Evolutionary conservation across 108 stramenopile genomes (phyloP), one percentile per base, ranked within the genome.

Genomic region (Hondaea fermentalgiana): DNA sequence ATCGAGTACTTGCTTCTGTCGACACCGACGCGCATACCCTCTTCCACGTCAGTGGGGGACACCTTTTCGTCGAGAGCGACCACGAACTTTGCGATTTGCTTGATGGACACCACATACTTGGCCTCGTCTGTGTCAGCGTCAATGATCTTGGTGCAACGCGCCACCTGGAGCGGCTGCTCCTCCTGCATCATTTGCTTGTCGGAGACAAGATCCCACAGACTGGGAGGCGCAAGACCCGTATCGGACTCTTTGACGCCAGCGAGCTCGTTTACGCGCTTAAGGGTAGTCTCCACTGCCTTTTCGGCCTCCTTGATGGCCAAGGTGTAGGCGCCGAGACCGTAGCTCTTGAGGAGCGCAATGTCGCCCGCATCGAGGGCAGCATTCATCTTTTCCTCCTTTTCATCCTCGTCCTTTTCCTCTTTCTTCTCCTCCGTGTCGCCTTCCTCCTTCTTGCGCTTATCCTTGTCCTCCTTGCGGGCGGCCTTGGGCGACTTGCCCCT

Each of bases 121-220:
- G 91, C 90, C 43, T 91, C 93, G 57, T 92, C 93, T 49, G 91
- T 91, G 23, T 94, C 95, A 2, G 94, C 95, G 44, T 96, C 92
- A 91, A 99, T 98, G 88, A 99, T 99, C 92, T 99, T 98, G 28
- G 98, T 98, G 93, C 99, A 99, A 44, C 98, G 90, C 5, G 99
- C 99, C 6, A 99, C 99, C 91, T 98, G 97, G 64, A 96, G 92
- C 53, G 97, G 97, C n/a, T 95, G 88, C 92, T 99, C 99, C 89
- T 99, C 98, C 72, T 95, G 94, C 98, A 99, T 98, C 98, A 99
- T 99, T 93, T 98, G 98, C 93, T 99, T 99, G 93, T 99, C 99
- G 44, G 97, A 96, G 17, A 97, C 97, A 59, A 99, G 92, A 93
- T 99, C 99, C 99, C 99, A 99, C 92, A 98, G 98, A 89, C 95